A percentile compares a stretch with the other conserved stretches of the same genome.
phyloP scores from a whole-genome alignment of 169 alveolate species.

The Plasmodium knowlesi region DNA sequence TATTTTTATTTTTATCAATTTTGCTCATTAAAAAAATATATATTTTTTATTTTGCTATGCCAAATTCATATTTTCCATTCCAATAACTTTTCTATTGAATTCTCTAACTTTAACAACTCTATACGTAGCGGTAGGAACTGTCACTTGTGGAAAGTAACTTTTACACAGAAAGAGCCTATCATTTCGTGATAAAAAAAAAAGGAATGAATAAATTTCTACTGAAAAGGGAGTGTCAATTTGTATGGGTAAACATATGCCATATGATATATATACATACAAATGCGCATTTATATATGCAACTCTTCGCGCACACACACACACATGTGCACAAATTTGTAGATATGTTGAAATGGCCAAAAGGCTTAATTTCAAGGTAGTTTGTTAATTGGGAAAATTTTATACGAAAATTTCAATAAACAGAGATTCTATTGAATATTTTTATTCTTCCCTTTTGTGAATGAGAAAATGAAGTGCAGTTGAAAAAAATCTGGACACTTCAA shows the following conservation, averaged over 20 bases:
- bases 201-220: slow-evolving; percentile 6
- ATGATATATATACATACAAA: slow-evolving; percentile 5
- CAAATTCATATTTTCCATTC: background rate
- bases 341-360: background rate
- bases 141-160: slow-evolving; percentile 20
- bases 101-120: slow-evolving; percentile 22
- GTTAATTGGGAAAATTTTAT: slow-evolving; percentile 2
- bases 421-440: background rate
- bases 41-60: background rate
- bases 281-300: background rate
- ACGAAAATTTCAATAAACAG: background rate
- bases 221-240: background rate
- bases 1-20: slow-evolving; percentile 26
- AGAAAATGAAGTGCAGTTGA: slow-evolving; percentile 12
- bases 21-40: slow-evolving; percentile 19
- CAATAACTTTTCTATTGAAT: background rate
- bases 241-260: slow-evolving; percentile 16
- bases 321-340: background rate
- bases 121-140: slow-evolving; percentile 8
- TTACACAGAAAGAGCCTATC: slow-evolving; percentile 1
- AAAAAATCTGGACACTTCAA: slow-evolving; percentile 4
- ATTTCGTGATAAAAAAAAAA: slow-evolving; percentile 9
- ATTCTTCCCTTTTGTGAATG: slow-evolving; percentile 1
- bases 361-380: background rate
- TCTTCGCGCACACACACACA: background rate